Conservation (phyloP, 2,329 filamentous ascomycete species). For the Colletotrichum paranaense region DNA sequence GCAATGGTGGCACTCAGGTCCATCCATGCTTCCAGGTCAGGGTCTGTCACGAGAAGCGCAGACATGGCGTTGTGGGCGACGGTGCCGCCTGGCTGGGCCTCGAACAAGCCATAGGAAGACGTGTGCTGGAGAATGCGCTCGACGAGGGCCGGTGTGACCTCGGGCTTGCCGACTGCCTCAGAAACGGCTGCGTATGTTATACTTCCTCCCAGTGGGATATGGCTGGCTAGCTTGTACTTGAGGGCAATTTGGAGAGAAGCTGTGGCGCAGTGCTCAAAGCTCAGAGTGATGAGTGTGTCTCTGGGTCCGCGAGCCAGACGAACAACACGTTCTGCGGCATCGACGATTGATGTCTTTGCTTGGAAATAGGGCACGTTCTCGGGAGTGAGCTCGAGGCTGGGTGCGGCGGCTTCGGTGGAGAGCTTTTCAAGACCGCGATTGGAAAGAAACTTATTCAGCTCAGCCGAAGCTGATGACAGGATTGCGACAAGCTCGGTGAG, state of each 20-base stretch:
- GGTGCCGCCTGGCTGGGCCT: not conserved
- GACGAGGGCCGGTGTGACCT: not conserved
- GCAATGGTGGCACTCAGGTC: conserved; percentile 6
- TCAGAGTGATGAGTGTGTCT: conserved; percentile 2
- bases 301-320: not conserved
- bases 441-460: not conserved
- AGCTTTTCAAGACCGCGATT: not conserved
- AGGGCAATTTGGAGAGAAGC: conserved; percentile 5
- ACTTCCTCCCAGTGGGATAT: not conserved
- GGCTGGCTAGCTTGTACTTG: conserved; percentile 9
- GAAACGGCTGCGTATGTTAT: not conserved
- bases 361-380: conserved; percentile 4
- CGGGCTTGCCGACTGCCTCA: not conserved
- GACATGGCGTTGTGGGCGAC: conserved; percentile 10
- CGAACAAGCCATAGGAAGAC: not conserved
- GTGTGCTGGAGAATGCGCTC: conserved; percentile 1
- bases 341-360: not conserved
- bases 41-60: not conserved
- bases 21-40: conserved; percentile 18
- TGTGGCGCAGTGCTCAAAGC: conserved; percentile 14
- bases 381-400: not conserved
- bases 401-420: not conserved
- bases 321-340: conserved; percentile 1
- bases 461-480: not conserved
- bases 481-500: conserved; percentile 1